Base-by-base conservation (phyloP, 1,139 yeast genomes). In the Kazachstania sp. region DNA sequence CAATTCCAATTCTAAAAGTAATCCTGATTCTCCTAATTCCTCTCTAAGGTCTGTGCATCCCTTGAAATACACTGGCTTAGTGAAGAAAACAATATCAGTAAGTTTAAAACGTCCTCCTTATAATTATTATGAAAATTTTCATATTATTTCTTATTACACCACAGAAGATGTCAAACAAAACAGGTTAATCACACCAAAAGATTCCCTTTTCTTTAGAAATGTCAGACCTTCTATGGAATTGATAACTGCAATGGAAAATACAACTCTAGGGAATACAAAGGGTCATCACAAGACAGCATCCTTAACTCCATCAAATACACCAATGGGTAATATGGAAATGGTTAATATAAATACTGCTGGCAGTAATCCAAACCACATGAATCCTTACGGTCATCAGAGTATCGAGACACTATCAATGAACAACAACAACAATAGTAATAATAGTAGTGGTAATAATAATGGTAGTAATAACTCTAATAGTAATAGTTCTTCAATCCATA, bases 61-160 rank as follows among this genome's bases (percentile, higher is more conserved):
- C 6, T 82, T 83, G 60, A 82, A 82, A 59, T 84, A 81, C 48
- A 78, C 78, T 48, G 95, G 95, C 0, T 72, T 88, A 43, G 79
- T 87, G 50, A 88, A 88, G 64, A 87, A 87, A 64, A 86, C 97
- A 0, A 71, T 88, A 54, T 79, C 90, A 4, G 70, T 87, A 16
- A 75, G 77, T 4, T 59, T 69, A 48, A 56, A 64, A 45, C 68
- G 69, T 36, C 56, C 52, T 13, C 35, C 50, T 28, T 44, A 41
- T 11, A 49, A 47, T 30, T 45, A 45, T 16, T 53, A 52, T 38
- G 79, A 78, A 56, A 80, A 86, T 0, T 76, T 84, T 48, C 96
- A 90, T 61, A 67, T 88, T 46, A 80, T 88, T 7, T 80, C 90
- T 18, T 88, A 88, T 64, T 88, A 86, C 60, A 72, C 76, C 47